phyloP scores from a whole-genome alignment of 768 basidiomycete species.

The Coprinopsis strossmayeri region DNA sequence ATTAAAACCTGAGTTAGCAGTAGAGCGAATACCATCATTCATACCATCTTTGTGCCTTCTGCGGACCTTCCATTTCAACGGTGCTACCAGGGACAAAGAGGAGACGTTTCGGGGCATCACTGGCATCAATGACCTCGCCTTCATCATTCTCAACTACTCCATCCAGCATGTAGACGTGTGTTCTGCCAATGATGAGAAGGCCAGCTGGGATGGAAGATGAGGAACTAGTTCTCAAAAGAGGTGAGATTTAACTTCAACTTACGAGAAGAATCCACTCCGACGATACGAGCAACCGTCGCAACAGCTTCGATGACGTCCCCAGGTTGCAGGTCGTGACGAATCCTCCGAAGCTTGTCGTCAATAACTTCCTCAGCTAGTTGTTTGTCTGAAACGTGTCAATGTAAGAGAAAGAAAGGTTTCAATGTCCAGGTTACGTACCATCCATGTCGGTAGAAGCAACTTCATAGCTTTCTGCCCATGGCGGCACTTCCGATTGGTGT shows the following conservation, averaged over 20 bases:
- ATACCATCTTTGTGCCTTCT: slow-evolving; percentile 79
- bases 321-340: slow-evolving; percentile 81
- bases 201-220: too few species aligned
- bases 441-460: slow-evolving; percentile 57
- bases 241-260: slow-evolving; percentile 20
- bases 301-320: slow-evolving; percentile 88
- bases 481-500: slow-evolving; percentile 54
- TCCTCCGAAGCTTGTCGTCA: slow-evolving; percentile 84
- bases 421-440: slow-evolving; percentile 28
- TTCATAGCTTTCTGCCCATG: slow-evolving; percentile 71
- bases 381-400: too few species aligned
- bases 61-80: slow-evolving; percentile 72
- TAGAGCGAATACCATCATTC: too few species aligned
- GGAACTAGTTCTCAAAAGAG: too few species aligned
- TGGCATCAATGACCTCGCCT: slow-evolving; percentile 84
- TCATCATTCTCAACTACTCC: slow-evolving; percentile 82
- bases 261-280: slow-evolving; percentile 92
- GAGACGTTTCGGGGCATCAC: slow-evolving; percentile 74
- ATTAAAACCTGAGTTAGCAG: too few species aligned
- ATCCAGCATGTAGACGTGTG: slow-evolving; percentile 86
- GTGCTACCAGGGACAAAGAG: slow-evolving; percentile 83
- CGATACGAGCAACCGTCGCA: slow-evolving; percentile 79
- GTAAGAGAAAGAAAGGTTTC: neutral
- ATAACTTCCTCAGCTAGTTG: slow-evolving; percentile 70
- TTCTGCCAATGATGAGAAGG: slow-evolving; percentile 78